A percentile compares a stretch with the other conserved stretches of the same genome.
phyloP scores from a whole-genome alignment of 2,329 filamentous ascomycete species.

The Cordyceps pruinosa region DNA sequence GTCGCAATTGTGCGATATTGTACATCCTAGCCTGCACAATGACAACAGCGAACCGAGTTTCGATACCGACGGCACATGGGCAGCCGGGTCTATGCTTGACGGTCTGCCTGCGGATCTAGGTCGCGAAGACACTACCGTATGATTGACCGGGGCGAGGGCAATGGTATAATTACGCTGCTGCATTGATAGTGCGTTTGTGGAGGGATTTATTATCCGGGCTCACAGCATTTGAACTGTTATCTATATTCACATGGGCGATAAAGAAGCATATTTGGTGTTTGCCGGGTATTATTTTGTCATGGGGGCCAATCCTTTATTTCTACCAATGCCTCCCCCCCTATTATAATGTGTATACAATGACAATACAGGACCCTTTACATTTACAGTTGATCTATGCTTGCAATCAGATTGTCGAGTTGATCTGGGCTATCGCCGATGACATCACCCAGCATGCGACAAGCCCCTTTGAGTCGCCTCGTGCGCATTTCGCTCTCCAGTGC shows the following conservation, averaged over 20 bases:
- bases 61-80: constrained; percentile 2
- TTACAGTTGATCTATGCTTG: constrained; percentile 54
- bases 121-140: not conserved
- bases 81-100: not conserved
- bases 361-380: constrained; percentile 4
- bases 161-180: not conserved
- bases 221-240: not conserved
- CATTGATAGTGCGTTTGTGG: not conserved
- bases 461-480: constrained; percentile 51
- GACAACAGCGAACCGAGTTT: not conserved
- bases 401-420: constrained; percentile 46
- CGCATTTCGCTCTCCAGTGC: constrained; percentile 72
- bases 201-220: not conserved
- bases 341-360: constrained; percentile 9
- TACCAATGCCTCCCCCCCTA: not conserved
- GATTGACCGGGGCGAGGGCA: not conserved
- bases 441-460: constrained; percentile 35
- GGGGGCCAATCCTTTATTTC: not conserved
- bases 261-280: constrained; percentile 6
- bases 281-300: constrained; percentile 5
- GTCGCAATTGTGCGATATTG: constrained; percentile 20
- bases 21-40: constrained; percentile 4
- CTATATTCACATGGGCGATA: not conserved
- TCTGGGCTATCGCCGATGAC: constrained; percentile 33
- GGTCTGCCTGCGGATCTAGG: not conserved